These are phyloP conservation scores for Flaveria linearis DNA, from an alignment of 129 eudicot genomes.

Conservation along the genomic window DNA sequence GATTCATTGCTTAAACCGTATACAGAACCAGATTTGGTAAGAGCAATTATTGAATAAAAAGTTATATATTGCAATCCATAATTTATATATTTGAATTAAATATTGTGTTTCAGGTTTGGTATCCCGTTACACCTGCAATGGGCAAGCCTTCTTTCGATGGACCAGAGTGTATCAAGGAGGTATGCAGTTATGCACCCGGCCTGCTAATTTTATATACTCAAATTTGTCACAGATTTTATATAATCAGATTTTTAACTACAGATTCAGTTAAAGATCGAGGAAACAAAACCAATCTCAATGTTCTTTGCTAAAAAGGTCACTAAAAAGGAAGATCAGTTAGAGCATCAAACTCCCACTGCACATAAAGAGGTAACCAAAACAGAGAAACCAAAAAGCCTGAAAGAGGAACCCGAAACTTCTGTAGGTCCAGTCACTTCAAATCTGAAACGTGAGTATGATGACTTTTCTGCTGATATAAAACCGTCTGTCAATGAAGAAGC, in stretches of 20 bases:
- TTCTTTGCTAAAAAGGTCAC: conserved; percentile 67
- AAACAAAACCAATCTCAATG: conserved; percentile 66
- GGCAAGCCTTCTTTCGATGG: conserved; percentile 90
- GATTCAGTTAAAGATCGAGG: conserved; percentile 71
- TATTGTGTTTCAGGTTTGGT: conserved; percentile 62
- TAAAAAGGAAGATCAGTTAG: conserved; percentile 31
- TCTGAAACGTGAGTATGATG: conserved; percentile 53
- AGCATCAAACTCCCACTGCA: conserved; percentile 19
- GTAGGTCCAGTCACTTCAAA: conserved; percentile 17
- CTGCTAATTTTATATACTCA: not conserved
- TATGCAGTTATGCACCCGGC: conserved; percentile 55
- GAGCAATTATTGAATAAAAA: conserved; percentile 5
- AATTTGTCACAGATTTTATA: not conserved
- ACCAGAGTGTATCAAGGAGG: conserved; percentile 97
- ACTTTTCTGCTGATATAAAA: conserved; percentile 38
- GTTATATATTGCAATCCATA: no score
- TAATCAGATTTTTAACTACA: conserved; percentile 25
- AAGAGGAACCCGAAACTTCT: conserved; percentile 53
- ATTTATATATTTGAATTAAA: no score
- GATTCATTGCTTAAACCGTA: conserved; percentile 71
- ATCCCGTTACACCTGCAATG: conserved; percentile 92
- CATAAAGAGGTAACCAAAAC: conserved; percentile 22
- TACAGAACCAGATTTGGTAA: conserved; percentile 83
- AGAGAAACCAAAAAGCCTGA: conserved; percentile 33
- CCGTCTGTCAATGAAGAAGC: conserved; percentile 32